phyloP scores from a whole-genome alignment of 2,329 filamentous ascomycete genomes.

The Fonsecaea nubica region DNA sequence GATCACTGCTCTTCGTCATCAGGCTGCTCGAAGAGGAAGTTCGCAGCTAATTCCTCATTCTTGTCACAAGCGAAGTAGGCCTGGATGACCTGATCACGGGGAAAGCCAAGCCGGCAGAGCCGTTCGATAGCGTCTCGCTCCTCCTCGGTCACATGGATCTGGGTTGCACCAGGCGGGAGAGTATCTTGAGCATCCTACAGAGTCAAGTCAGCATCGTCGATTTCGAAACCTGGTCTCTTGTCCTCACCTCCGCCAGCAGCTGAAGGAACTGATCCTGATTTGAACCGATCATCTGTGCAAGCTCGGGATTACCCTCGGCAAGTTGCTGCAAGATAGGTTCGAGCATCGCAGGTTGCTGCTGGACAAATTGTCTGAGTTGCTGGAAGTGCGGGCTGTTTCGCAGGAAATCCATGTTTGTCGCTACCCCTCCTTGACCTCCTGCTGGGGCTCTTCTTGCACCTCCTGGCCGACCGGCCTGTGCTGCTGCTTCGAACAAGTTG shows the following conservation, averaged over 20 bases:
- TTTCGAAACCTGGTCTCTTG: background rate
- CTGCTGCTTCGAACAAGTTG: conserved; percentile 92
- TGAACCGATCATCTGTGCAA: conserved; percentile 88
- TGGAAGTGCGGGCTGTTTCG: conserved; percentile 97
- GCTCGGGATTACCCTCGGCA: conserved; percentile 89
- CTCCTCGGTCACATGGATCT: conserved; percentile 91
- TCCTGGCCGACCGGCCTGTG: conserved; percentile 64
- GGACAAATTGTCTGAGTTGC: conserved; percentile 93
- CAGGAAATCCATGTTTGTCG: conserved; percentile 84
- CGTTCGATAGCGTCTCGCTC: conserved; percentile 97
- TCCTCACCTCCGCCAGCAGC: conserved; percentile 72
- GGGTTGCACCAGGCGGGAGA: conserved; percentile 84
- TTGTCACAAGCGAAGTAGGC: conserved; percentile 99
- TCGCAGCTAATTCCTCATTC: conserved; percentile 97
- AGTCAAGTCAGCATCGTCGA: conserved; percentile 12
- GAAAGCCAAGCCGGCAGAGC: conserved; percentile 92
- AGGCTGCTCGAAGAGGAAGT: conserved; percentile 97
- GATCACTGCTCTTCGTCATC: conserved; percentile 56
- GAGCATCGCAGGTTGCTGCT: conserved; percentile 97
- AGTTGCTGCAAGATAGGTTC: conserved; percentile 98
- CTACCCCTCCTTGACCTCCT: conserved; percentile 49
- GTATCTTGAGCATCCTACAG: conserved; percentile 63
- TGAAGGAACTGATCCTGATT: conserved; percentile 94
- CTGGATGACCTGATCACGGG: conserved; percentile 91
- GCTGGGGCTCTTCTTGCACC: conserved; percentile 47